Conservation (phyloP, 257 asterid species). For the Echium plantagineum region DNA sequence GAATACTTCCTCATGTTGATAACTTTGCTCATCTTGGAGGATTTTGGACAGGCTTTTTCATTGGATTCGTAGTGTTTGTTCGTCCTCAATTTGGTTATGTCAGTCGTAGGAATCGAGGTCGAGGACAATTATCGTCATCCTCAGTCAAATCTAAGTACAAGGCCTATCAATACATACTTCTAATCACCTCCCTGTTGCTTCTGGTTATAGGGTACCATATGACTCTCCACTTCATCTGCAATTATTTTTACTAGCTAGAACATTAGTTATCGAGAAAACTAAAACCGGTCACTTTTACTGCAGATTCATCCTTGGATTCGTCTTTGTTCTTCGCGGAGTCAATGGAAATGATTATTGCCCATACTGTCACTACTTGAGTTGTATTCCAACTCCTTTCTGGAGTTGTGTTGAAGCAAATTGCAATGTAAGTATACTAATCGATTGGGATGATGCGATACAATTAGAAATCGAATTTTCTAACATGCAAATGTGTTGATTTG, state of each 20-base stretch:
- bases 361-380: conserved; percentile 85
- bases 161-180: conserved; percentile 40
- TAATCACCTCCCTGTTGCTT: conserved; percentile 27
- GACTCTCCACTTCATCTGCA: neutral
- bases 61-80: conserved; percentile 66
- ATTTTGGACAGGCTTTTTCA: conserved; percentile 58
- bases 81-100: conserved; percentile 81
- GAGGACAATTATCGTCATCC: conserved; percentile 18
- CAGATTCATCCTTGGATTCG: conserved; percentile 42
- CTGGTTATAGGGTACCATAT: conserved; percentile 38
- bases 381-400: conserved; percentile 87
- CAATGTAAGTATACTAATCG: conserved; percentile 25
- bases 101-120: conserved; percentile 18
- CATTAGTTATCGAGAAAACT: too few relatives aligned
- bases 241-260: too few relatives aligned
- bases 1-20: conserved; percentile 94
- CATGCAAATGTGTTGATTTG: neutral
- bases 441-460: too few relatives aligned
- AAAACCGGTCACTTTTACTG: neutral
- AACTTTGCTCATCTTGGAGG: conserved; percentile 97
- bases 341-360: conserved; percentile 75
- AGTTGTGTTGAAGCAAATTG: conserved; percentile 54
- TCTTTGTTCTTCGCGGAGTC: conserved; percentile 37
- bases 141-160: conserved; percentile 56
- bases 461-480: neutral